Evolutionary conservation across 176 grass and related monocot genomes (phyloP).

Genomic region (Neostapfia colusana): DNA sequence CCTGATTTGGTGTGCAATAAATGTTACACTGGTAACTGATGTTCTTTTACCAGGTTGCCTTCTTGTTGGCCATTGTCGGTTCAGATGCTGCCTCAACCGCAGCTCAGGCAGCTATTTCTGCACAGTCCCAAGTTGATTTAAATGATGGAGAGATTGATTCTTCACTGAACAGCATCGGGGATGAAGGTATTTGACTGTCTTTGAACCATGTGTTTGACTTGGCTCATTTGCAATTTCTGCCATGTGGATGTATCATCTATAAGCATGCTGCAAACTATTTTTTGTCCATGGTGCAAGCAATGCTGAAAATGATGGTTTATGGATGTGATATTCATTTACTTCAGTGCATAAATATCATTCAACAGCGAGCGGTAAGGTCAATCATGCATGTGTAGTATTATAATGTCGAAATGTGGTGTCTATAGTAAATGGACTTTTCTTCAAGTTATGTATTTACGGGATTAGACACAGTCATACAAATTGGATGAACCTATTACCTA

Average conservation of each 20-base stretch:
- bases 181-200: conserved; percentile 55
- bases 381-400: neutral
- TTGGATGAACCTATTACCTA: neutral
- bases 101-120: conserved; percentile 75
- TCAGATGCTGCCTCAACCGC: conserved; percentile 63
- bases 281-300: neutral
- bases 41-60: conserved; percentile 72
- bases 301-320: neutral
- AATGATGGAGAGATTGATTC: conserved; percentile 41
- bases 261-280: conserved; percentile 3
- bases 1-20: conserved; percentile 13
- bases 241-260: conserved; percentile 22
- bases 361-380: neutral
- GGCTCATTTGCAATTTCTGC: conserved; percentile 11
- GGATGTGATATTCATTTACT: neutral
- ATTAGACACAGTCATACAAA: neutral
- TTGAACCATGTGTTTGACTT: conserved; percentile 7
- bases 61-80: conserved; percentile 85
- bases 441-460: neutral
- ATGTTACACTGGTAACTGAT: neutral
- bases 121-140: conserved; percentile 57
- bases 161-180: conserved; percentile 34
- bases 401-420: neutral
- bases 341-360: conserved; percentile 10
- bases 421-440: neutral